These are phyloP conservation scores for Chimonanthus salicifolius DNA, from an alignment of 164 flowering plant species.

Conservation along the genomic window DNA sequence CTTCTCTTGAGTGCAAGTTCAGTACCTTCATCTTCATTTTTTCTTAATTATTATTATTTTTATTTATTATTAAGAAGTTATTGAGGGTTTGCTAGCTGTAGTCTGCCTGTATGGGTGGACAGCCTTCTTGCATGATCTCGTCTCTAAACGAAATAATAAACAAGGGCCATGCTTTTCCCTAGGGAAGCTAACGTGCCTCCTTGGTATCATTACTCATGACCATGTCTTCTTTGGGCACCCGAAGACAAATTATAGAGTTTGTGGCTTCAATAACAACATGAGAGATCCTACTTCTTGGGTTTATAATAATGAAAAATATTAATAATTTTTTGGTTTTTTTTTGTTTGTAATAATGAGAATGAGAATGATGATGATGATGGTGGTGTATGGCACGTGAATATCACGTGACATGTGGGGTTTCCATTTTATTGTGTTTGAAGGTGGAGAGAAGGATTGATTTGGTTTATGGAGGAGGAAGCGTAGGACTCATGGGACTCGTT, in stretches of 20 bases:
- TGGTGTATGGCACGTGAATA: neutral
- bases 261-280: conserved; percentile 1
- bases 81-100: neutral
- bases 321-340: neutral
- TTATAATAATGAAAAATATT: neutral
- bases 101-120: neutral
- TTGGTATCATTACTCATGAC: neutral
- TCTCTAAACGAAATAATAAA: neutral
- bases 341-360: neutral
- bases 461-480: conserved; percentile 98
- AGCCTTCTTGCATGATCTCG: neutral
- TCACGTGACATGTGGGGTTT: conserved; percentile 5
- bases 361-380: neutral
- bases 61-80: no score
- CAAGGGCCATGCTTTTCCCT: neutral
- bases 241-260: neutral
- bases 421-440: conserved; percentile 31
- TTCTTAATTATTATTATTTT: neutral
- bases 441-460: conserved; percentile 94
- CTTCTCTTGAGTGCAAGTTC: neutral
- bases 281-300: neutral
- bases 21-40: neutral
- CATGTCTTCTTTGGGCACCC: neutral
- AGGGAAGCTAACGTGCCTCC: neutral
- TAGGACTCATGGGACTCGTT: conserved; percentile 97